These are phyloP conservation scores for Penicillium digitatum DNA, from an alignment of 2,329 filamentous ascomycete species.

Conservation along the genomic window DNA sequence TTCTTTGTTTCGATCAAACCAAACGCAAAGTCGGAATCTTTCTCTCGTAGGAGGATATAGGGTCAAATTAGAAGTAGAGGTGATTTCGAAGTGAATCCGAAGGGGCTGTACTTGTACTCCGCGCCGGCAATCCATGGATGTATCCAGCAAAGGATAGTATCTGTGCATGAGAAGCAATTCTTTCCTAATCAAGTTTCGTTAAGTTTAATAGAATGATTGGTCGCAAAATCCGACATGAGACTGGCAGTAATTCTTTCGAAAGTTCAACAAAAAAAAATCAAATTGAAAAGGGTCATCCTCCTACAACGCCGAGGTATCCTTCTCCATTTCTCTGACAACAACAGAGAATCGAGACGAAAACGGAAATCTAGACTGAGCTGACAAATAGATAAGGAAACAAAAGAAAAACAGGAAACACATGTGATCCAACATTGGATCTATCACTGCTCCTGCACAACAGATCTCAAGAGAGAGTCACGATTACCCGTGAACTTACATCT, in stretches of 20 bases:
- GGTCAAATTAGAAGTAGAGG: background rate
- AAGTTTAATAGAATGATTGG: background rate
- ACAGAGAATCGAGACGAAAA: background rate
- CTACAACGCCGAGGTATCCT: background rate
- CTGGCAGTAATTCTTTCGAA: background rate
- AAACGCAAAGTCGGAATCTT: background rate
- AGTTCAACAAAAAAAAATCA: background rate
- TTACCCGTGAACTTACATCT: conserved; percentile 28
- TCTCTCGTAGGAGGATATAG: background rate
- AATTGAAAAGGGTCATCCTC: background rate
- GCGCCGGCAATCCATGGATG: background rate
- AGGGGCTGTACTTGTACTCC: background rate
- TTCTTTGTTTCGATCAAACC: background rate
- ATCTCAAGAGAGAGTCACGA: too few relatives aligned
- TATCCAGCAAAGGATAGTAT: background rate
- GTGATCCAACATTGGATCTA: background rate
- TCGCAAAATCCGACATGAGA: background rate
- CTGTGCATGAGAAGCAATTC: background rate
- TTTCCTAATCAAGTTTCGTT: background rate
- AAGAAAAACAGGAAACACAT: background rate
- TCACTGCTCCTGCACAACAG: background rate
- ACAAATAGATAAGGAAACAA: background rate
- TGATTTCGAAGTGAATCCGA: background rate
- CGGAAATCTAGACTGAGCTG: background rate
- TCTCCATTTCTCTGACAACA: background rate